Evolutionary conservation across 768 basidiomycete genomes (phyloP).

Genomic region (Auriculariales sp.): DNA sequence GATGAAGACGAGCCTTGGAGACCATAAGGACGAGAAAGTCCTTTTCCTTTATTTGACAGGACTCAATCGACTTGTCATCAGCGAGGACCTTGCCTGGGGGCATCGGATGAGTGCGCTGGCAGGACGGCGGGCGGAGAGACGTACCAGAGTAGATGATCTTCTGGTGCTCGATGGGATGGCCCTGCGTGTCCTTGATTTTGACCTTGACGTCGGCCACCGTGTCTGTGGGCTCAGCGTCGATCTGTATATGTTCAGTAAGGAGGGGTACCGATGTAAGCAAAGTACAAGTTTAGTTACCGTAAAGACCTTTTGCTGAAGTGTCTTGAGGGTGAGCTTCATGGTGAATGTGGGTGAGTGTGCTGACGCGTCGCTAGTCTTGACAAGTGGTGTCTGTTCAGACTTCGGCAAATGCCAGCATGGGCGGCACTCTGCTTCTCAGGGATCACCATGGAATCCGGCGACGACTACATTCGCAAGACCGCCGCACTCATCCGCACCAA

Average conservation of each 20-base stretch:
- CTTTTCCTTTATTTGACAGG: conserved; percentile 91
- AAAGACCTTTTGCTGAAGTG: conserved; percentile 86
- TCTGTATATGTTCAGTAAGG: conserved; percentile 21
- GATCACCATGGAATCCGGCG: conserved; percentile 42
- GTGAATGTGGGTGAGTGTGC: conserved; percentile 13
- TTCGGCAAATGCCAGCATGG: too few species aligned
- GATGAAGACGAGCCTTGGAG: conserved; percentile 51
- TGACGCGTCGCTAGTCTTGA: neutral
- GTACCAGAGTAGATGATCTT: conserved; percentile 92
- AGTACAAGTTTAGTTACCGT: conserved; percentile 29
- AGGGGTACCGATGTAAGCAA: neutral
- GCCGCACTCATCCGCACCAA: conserved; percentile 60
- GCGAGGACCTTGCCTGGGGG: conserved; percentile 73
- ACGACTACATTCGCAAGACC: conserved; percentile 58
- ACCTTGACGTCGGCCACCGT: conserved; percentile 68
- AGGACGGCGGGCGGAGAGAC: conserved; percentile 9
- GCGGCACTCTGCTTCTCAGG: neutral
- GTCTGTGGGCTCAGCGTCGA: conserved; percentile 64
- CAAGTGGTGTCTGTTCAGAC: neutral
- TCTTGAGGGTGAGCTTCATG: conserved; percentile 94
- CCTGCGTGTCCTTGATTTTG: conserved; percentile 67
- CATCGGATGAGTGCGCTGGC: conserved; percentile 2
- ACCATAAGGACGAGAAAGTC: conserved; percentile 99
- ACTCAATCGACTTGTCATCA: conserved; percentile 78
- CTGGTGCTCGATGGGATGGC: conserved; percentile 58